These are phyloP conservation scores for Xylariaceae sp. DNA, from an alignment of 2,329 filamentous ascomycete genomes.

Conservation along the genomic window DNA sequence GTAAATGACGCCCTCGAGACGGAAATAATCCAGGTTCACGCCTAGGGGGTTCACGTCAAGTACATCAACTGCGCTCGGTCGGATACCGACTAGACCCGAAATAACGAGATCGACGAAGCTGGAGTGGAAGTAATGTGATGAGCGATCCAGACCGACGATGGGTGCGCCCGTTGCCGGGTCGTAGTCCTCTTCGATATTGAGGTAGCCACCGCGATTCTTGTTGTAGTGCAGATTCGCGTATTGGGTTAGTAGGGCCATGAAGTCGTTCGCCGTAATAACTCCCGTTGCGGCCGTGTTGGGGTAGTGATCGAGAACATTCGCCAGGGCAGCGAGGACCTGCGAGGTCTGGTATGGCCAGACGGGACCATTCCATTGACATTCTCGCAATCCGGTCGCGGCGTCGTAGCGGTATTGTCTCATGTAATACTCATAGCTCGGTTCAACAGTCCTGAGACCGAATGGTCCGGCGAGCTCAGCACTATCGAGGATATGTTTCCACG, in stretches of 20 bases:
- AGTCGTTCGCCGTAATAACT: constrained; percentile 6
- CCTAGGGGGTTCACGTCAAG: constrained; percentile 10
- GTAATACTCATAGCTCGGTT: constrained; percentile 14
- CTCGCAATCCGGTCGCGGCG: constrained; percentile 2
- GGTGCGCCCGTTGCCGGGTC: constrained; percentile 3
- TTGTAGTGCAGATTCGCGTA: constrained; percentile 13
- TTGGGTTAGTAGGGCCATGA: constrained; percentile 6
- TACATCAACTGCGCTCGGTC: constrained; percentile 11
- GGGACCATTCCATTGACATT: constrained; percentile 17
- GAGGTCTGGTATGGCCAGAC: constrained; percentile 16
- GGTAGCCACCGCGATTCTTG: constrained; percentile 13
- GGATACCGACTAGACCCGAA: constrained; percentile 12
- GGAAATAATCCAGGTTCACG: constrained; percentile 9
- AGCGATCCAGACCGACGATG: constrained; percentile 13
- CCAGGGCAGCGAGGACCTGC: constrained; percentile 11
- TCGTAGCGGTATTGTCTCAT: constrained; percentile 15
- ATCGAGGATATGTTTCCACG: constrained; percentile 12
- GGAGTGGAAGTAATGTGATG: constrained; percentile 17
- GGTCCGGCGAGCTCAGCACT: constrained; percentile 1
- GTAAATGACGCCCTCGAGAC: constrained; percentile 12
- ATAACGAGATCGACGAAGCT: constrained; percentile 15
- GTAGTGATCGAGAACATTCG: constrained; percentile 13
- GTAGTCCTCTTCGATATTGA: constrained; percentile 17
- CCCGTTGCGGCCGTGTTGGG: constrained; percentile 2
- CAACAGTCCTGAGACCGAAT: constrained; percentile 11